Conservation (phyloP, 2,329 filamentous ascomycete species). For the Calonectria naviculata region DNA sequence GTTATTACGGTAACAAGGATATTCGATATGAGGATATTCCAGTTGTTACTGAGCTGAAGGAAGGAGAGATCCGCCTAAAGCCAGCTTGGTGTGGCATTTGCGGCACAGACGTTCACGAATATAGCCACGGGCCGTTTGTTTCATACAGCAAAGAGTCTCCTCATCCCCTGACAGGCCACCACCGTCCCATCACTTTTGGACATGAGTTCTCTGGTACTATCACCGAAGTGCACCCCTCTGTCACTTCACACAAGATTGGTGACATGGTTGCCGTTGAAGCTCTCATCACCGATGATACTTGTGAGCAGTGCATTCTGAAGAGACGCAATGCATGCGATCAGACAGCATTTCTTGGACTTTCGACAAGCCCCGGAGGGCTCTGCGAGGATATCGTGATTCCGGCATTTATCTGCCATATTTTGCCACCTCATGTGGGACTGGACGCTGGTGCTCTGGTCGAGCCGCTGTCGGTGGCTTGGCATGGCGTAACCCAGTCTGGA, state of each 20-base stretch:
- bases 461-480: constrained; percentile 73
- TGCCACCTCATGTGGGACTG: neutral
- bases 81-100: constrained; percentile 42
- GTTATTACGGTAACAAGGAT: neutral
- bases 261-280: constrained; percentile 43
- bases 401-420: neutral
- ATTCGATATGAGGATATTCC: neutral
- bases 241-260: constrained; percentile 58
- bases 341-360: constrained; percentile 54
- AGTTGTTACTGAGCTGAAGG: neutral
- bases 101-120: constrained; percentile 48
- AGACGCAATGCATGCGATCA: constrained; percentile 46
- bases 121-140: constrained; percentile 42
- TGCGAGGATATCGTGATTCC: constrained; percentile 1
- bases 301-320: neutral
- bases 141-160: constrained; percentile 47
- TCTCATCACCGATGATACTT: neutral
- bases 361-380: neutral
- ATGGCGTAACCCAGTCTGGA: constrained; percentile 40
- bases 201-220: constrained; percentile 73
- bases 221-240: constrained; percentile 63
- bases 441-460: constrained; percentile 70
- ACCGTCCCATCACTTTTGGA: constrained; percentile 67
- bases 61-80: neutral
- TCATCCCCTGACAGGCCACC: constrained; percentile 66